These are phyloP conservation scores for Hymenoscyphus albidus DNA, from an alignment of 2,329 filamentous ascomycete species.

Conservation along the genomic window DNA sequence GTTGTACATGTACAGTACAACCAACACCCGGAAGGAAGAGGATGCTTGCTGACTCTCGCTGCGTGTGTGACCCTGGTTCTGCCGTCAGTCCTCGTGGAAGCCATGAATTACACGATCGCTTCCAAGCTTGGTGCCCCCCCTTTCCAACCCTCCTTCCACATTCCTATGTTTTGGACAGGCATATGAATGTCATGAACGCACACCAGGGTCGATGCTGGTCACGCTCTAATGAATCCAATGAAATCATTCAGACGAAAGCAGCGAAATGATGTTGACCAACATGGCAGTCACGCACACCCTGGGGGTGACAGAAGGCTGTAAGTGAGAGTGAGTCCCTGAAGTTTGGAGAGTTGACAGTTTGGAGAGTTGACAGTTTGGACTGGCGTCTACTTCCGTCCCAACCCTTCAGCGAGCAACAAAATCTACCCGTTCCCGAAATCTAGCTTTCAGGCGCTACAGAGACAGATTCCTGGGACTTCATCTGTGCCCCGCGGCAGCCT, in stretches of 20 bases:
- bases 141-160: not conserved
- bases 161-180: not conserved
- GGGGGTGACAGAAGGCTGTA: not conserved
- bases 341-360: not conserved
- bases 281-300: not conserved
- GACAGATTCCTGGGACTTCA: not conserved
- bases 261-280: not conserved
- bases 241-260: slow-evolving; percentile 1
- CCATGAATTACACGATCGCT: not conserved
- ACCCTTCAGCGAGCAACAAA: not conserved
- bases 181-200: not conserved
- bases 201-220: not conserved
- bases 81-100: slow-evolving; percentile 1
- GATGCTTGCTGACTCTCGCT: not conserved
- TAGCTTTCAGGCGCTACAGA: not conserved
- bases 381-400: not conserved
- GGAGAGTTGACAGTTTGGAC: not conserved
- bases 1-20: not conserved
- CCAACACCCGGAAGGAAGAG: slow-evolving; percentile 2
- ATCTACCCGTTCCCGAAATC: not conserved
- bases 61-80: not conserved
- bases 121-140: not conserved
- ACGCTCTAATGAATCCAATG: not conserved
- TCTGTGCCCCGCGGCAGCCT: not conserved
- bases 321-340: not conserved